Percentiles rank a stretch among this genome's conserved stretches.
phyloP scores from a whole-genome alignment of 1,284 basidiomycete genomes.

The Cronartium quercuum region DNA sequence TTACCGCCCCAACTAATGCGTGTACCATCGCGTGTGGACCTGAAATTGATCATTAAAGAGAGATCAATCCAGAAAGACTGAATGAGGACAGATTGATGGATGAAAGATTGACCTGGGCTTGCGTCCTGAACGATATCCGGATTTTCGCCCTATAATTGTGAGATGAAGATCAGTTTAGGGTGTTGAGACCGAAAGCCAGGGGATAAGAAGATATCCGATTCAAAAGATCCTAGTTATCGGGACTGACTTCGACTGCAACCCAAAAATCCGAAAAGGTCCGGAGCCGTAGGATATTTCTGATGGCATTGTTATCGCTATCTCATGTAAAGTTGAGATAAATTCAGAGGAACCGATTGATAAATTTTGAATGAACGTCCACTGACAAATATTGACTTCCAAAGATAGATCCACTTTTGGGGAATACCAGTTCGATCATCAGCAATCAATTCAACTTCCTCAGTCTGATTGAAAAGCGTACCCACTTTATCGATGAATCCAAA shows the following conservation, averaged over 20 bases:
- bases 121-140: background rate
- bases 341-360: background rate
- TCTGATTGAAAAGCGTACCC: background rate
- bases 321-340: background rate
- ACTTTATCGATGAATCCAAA: background rate
- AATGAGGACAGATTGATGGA: no score
- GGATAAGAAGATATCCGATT: background rate
- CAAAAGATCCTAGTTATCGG: background rate
- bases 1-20: slow-evolving; percentile 19
- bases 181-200: background rate
- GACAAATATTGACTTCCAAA: background rate
- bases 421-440: background rate
- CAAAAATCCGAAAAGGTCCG: slow-evolving; percentile 19
- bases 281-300: slow-evolving; percentile 4
- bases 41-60: background rate
- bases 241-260: slow-evolving; percentile 18
- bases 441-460: background rate
- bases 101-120: background rate
- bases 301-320: slow-evolving; percentile 7
- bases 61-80: no score
- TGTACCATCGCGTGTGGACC: slow-evolving; percentile 26
- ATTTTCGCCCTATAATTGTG: background rate
- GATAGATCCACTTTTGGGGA: background rate
- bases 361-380: background rate
- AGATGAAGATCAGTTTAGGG: background rate